Conservation (phyloP, 2,329 filamentous ascomycete genomes). For the Aspergillus oerlinghausenensis region DNA sequence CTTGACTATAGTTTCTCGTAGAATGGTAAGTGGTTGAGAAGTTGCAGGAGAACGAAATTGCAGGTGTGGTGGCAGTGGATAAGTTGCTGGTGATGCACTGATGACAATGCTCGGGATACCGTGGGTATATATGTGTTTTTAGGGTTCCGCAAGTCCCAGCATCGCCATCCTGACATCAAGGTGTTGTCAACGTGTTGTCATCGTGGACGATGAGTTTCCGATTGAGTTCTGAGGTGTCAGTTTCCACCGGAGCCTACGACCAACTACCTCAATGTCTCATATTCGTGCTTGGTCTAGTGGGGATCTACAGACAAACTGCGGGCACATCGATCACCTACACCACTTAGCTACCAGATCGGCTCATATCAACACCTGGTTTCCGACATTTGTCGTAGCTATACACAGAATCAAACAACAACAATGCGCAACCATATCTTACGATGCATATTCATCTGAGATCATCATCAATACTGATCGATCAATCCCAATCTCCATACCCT, state of each 20-base stretch:
- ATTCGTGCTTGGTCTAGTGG: not conserved
- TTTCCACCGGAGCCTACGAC: not conserved
- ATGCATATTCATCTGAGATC: not conserved
- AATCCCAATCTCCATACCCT: not conserved
- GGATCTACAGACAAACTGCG: not conserved
- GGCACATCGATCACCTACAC: not conserved
- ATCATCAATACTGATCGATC: not conserved
- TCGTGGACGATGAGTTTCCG: not conserved
- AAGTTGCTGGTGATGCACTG: not conserved
- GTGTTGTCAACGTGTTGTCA: not conserved
- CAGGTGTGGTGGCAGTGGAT: not conserved
- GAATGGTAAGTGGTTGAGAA: not conserved
- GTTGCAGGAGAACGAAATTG: not conserved
- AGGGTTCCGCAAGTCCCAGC: not conserved
- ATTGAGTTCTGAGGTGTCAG: not conserved
- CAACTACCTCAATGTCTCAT: not conserved
- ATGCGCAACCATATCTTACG: not conserved
- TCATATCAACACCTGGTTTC: not conserved
- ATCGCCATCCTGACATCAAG: conserved; percentile 13
- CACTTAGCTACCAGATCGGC: not conserved
- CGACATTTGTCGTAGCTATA: too few species aligned
- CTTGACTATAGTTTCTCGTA: not conserved
- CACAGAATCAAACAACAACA: not conserved
- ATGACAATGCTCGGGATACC: not conserved
- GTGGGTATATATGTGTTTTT: conserved; percentile 2